These are phyloP conservation scores for Corniculantispora saksenae DNA, from an alignment of 2,329 filamentous ascomycete genomes.

Conservation along the genomic window DNA sequence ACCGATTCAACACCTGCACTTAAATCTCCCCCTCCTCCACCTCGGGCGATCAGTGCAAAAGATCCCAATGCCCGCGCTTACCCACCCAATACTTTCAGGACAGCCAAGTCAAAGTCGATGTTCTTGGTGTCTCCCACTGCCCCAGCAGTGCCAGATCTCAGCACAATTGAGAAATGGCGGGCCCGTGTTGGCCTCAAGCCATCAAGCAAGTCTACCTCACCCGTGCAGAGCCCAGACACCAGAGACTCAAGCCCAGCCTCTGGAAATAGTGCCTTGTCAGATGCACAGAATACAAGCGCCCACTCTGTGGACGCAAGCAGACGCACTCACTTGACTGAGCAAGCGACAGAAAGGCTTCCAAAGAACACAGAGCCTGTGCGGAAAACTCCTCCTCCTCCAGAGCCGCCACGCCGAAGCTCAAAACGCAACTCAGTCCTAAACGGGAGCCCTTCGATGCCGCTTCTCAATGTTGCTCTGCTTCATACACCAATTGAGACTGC, in stretches of 20 bases:
- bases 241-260: not conserved
- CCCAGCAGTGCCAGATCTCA: conserved; percentile 32
- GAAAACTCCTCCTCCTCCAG: conserved; percentile 25
- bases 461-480: not conserved
- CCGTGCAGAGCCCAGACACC: not conserved
- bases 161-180: conserved; percentile 36
- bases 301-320: not conserved
- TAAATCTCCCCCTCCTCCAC: conserved; percentile 27
- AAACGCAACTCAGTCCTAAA: conserved; percentile 27
- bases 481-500: not conserved
- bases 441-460: conserved; percentile 16
- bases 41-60: conserved; percentile 23
- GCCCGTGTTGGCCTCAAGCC: conserved; percentile 29
- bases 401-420: conserved; percentile 32
- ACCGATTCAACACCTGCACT: conserved; percentile 31
- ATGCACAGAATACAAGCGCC: not conserved
- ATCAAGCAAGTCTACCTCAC: conserved; percentile 15
- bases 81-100: conserved; percentile 39
- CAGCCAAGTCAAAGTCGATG: conserved; percentile 28
- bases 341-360: not conserved
- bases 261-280: too few relatives aligned
- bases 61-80: conserved; percentile 34
- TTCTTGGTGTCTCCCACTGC: conserved; percentile 31
- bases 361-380: not conserved
- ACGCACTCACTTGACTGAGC: not conserved